These are phyloP conservation scores for Lavandula angustifolia DNA, from an alignment of 257 asterid species.

Conservation along the genomic window DNA sequence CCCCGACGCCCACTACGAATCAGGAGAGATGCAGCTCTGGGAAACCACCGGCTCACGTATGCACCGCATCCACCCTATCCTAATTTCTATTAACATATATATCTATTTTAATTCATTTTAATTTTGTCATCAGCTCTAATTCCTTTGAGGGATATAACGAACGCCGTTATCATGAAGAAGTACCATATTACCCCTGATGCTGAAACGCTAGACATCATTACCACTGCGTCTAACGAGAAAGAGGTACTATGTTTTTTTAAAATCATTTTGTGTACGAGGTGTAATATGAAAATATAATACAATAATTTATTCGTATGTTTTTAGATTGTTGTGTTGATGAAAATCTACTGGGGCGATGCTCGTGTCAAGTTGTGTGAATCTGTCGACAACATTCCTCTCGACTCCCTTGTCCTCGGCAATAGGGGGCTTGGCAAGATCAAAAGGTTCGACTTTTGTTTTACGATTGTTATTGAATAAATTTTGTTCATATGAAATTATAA, in stretches of 20 bases:
- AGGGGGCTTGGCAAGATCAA: conserved; percentile 88
- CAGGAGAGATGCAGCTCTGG: conserved; percentile 97
- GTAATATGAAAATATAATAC: too few relatives aligned
- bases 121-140: conserved; percentile 57
- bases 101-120: too few relatives aligned
- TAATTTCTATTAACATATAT: too few relatives aligned
- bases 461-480: background rate
- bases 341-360: conserved; percentile 90
- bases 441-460: conserved; percentile 43
- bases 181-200: conserved; percentile 63
- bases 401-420: conserved; percentile 76
- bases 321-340: conserved; percentile 63
- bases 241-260: conserved; percentile 49
- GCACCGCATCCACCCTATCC: conserved; percentile 8
- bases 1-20: conserved; percentile 68
- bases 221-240: conserved; percentile 57
- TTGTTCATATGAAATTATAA: too few relatives aligned
- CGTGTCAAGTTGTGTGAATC: conserved; percentile 81
- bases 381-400: conserved; percentile 63
- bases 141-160: conserved; percentile 61
- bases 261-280: too few relatives aligned
- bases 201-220: conserved; percentile 64
- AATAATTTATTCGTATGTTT: background rate
- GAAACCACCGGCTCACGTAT: conserved; percentile 91
- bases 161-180: conserved; percentile 62